Percentiles rank a stretch among this genome's conserved stretches.
Evolutionary conservation across 441 rosid genomes (phyloP).

Genomic region (Codiaeum variegatum): DNA sequence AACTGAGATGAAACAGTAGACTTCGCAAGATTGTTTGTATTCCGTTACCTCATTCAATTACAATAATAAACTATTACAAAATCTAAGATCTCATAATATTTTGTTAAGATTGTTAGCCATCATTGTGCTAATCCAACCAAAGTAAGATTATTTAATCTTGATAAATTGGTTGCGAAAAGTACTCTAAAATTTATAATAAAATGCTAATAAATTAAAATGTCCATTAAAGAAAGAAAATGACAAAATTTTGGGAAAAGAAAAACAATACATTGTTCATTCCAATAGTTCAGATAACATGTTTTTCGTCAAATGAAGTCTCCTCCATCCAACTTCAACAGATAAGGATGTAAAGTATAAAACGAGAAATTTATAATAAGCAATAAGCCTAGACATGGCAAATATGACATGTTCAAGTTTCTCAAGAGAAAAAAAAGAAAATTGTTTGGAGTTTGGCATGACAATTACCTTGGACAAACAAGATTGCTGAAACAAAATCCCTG

Average conservation of each 20-base stretch:
- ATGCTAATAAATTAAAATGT: neutral
- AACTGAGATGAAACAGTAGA: too few relatives aligned
- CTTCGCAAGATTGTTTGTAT: neutral
- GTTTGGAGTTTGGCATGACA: neutral
- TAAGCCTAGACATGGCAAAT: neutral
- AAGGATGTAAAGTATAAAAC: too few relatives aligned
- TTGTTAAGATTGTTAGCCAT: neutral
- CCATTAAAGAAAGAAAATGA: neutral
- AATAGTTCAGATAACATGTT: neutral
- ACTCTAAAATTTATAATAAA: neutral
- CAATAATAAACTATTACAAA: neutral
- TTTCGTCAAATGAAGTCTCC: neutral
- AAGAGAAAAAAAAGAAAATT: neutral
- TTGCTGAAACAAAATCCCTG: slow-evolving; percentile 57
- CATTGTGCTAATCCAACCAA: neutral
- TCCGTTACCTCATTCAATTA: neutral
- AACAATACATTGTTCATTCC: neutral
- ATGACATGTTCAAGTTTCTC: neutral
- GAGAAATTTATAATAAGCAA: neutral
- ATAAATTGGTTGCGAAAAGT: neutral
- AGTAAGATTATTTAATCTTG: neutral
- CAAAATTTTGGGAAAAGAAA: too few relatives aligned
- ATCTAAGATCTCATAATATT: neutral
- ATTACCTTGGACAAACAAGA: slow-evolving; percentile 58
- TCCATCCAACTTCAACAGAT: neutral